These are phyloP conservation scores for Coemansia sp. DNA, from an alignment of 192 early-diverging fungal genomes.

Conservation along the genomic window DNA sequence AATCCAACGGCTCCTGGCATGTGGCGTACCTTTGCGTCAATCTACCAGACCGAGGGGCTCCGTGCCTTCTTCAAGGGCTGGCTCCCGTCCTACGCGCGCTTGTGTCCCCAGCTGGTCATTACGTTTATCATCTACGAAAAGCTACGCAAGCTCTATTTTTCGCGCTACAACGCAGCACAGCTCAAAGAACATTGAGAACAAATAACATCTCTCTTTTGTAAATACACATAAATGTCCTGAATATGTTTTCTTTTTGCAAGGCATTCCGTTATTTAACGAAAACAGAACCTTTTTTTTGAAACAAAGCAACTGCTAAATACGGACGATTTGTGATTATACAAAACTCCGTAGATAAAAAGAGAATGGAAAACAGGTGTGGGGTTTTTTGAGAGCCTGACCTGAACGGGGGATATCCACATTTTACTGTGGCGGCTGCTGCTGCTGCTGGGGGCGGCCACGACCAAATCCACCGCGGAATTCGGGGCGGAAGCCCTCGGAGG, in stretches of 20 bases:
- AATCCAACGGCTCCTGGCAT: constrained; percentile 37
- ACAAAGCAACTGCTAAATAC: no score
- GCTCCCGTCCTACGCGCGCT: constrained; percentile 74
- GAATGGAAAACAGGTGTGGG: neutral
- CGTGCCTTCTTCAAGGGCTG: constrained; percentile 80
- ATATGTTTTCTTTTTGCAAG: no score
- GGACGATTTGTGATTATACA: no score
- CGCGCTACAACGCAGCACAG: constrained; percentile 10
- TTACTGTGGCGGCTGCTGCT: neutral
- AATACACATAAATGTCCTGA: no score
- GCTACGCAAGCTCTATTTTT: constrained; percentile 54
- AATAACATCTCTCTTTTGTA: no score
- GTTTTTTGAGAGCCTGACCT: neutral
- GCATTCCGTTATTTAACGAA: no score
- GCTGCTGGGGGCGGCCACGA: constrained; percentile 63
- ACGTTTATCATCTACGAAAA: constrained; percentile 83
- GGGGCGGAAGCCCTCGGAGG: constrained; percentile 91
- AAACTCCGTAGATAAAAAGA: constrained; percentile 6
- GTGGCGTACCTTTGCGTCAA: constrained; percentile 24
- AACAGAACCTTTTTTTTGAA: no score
- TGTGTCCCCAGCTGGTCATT: constrained; percentile 81
- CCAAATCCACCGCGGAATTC: constrained; percentile 96
- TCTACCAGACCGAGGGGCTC: constrained; percentile 65
- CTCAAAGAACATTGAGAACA: neutral
- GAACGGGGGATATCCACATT: neutral